Base-by-base conservation (phyloP, 768 basidiomycete genomes). In the Suillus lakei region DNA sequence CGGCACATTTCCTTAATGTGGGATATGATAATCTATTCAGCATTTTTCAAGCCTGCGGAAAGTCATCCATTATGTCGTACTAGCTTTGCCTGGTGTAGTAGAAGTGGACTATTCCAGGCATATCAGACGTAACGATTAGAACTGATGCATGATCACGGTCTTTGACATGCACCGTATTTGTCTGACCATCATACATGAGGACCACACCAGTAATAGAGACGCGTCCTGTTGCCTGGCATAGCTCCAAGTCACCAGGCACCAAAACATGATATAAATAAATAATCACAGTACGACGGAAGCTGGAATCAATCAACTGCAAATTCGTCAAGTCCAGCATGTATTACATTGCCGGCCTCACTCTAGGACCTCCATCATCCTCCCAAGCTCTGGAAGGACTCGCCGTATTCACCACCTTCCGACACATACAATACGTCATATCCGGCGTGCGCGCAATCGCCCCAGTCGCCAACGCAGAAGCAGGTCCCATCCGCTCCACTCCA, bases 271-370 rank as follows among this genome's bases (percentile, higher is more conserved):
- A 54, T 54, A 51, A 28, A 26, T 15, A 15, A 5, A 16, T 23
- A 5, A 16, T 23, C 13, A 48, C 13, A 23, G 44, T 46, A 7
- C 1, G 9, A 44, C 10, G 44, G 10, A n/a, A n/a, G n/a, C 7
- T 26, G 23, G 0, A 23, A 48, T 23, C 13, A 48, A 23, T 23
- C 10, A 44, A 21, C 21, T 4, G 3, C 43, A 44, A 44, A n/a
- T 5, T 48, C n/a, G 12, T 46, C n/a, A 30, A 5, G 51, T 30
- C 2, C 51, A 53, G 2, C 9, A 54, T 58, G 56, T 39, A 39
- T 58, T 77, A 75, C 15, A 68, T 75, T 54, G 76, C 76, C 4
- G 76, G 74, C 4, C 70, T 75, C 38, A 65, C 65, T 50, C 23
- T 18, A 10, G 8, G 8, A n/a, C 26, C 39, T 32, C 62, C 65